Evolutionary conservation across 2,329 filamentous ascomycete species (phyloP).

Genomic region (Epichloe festucae): DNA sequence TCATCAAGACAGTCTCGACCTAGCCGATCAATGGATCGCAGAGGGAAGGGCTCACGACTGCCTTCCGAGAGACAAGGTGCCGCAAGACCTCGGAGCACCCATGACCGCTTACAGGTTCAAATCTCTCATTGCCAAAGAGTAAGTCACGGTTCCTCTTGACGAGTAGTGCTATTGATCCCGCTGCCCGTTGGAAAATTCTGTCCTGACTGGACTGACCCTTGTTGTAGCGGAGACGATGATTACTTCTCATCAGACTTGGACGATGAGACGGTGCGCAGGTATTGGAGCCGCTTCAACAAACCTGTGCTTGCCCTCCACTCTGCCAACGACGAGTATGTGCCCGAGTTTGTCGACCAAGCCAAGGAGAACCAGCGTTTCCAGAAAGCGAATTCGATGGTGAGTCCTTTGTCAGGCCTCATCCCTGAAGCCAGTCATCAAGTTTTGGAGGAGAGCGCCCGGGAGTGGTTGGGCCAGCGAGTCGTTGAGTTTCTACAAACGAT

Average conservation of each 20-base stretch:
- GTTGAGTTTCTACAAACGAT: slow-evolving; percentile 29
- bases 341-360: slow-evolving; percentile 41
- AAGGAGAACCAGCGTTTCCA: slow-evolving; percentile 46
- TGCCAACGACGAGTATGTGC: slow-evolving; percentile 53
- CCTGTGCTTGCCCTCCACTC: slow-evolving; percentile 54
- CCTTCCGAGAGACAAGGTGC: slow-evolving; percentile 35
- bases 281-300: slow-evolving; percentile 53
- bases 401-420: slow-evolving; percentile 38
- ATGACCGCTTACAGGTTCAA: slow-evolving; percentile 41
- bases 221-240: slow-evolving; percentile 59
- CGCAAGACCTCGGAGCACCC: slow-evolving; percentile 27
- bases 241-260: slow-evolving; percentile 74
- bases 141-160: slow-evolving; percentile 13
- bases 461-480: slow-evolving; percentile 37
- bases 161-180: not conserved
- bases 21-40: slow-evolving; percentile 41
- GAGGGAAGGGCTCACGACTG: slow-evolving; percentile 40
- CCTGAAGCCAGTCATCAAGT: slow-evolving; percentile 41
- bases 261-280: slow-evolving; percentile 37
- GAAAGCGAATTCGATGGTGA: slow-evolving; percentile 30
- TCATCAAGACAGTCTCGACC: slow-evolving; percentile 31
- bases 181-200: too few relatives aligned
- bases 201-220: not conserved
- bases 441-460: slow-evolving; percentile 28
- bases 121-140: slow-evolving; percentile 38